These are phyloP conservation scores for Apiotrichum akiyoshidainum DNA, from an alignment of 1,284 basidiomycete species.

Conservation along the genomic window DNA sequence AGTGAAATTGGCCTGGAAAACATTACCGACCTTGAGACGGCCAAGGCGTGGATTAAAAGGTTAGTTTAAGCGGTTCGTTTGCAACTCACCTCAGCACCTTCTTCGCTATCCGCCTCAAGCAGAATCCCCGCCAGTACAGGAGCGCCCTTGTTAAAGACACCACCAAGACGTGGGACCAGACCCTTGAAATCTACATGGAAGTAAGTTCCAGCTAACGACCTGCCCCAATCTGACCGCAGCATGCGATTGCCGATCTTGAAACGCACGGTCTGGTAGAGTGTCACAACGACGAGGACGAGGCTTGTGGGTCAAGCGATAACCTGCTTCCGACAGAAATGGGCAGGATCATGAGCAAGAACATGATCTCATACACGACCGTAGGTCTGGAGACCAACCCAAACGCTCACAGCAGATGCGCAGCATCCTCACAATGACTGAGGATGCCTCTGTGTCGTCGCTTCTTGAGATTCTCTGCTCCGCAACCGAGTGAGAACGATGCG, in stretches of 20 bases:
- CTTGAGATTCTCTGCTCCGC: constrained; percentile 30
- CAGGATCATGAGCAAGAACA: constrained; percentile 37
- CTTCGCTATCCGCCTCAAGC: constrained; percentile 74
- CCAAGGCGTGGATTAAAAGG: constrained; percentile 68
- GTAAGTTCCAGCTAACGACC: constrained; percentile 20
- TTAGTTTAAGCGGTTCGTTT: no score
- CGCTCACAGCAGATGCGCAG: constrained; percentile 22
- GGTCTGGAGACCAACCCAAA: neutral
- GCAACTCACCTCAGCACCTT: constrained; percentile 61
- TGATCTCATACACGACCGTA: constrained; percentile 19
- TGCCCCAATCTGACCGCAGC: constrained; percentile 27
- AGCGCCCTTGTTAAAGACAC: constrained; percentile 41
- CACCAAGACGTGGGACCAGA: constrained; percentile 54
- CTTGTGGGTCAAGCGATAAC: neutral
- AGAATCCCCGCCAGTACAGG: constrained; percentile 74
- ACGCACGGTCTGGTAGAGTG: constrained; percentile 59
- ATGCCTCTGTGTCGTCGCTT: constrained; percentile 24
- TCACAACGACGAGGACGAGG: constrained; percentile 38
- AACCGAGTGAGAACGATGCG: constrained; percentile 20
- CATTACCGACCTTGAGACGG: constrained; percentile 64
- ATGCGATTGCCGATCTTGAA: constrained; percentile 62
- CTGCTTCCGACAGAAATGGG: constrained; percentile 22
- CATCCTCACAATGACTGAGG: constrained; percentile 25
- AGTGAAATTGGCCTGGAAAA: constrained; percentile 84
- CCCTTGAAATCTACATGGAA: constrained; percentile 69